These are phyloP conservation scores for Lactifluus rugatus DNA, from an alignment of 768 basidiomycete genomes.

Conservation along the genomic window DNA sequence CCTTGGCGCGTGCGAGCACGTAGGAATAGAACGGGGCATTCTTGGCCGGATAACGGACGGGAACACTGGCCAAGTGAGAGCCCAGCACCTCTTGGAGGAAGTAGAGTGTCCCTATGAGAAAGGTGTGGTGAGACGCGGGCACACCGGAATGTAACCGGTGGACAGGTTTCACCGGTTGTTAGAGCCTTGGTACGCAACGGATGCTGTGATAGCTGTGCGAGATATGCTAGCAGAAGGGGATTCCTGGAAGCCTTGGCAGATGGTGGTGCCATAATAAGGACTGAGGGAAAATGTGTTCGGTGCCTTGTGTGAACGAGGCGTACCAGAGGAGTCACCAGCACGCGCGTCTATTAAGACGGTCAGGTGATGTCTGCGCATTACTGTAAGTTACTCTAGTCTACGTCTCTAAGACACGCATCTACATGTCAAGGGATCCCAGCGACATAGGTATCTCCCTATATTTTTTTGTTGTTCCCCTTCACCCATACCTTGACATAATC, in stretches of 20 bases:
- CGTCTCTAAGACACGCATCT: neutral
- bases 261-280: constrained; percentile 18
- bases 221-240: constrained; percentile 59
- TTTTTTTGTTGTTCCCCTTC: constrained; percentile 26
- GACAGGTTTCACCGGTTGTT: constrained; percentile 47
- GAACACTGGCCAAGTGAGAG: constrained; percentile 56
- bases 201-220: constrained; percentile 52
- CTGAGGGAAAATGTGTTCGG: neutral
- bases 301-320: neutral
- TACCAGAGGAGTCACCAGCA: neutral
- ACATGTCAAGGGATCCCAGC: neutral
- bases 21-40: constrained; percentile 45
- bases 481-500: constrained; percentile 90
- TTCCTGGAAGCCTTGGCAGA: constrained; percentile 22
- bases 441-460: neutral
- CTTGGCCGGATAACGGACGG: constrained; percentile 39
- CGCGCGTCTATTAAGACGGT: neutral
- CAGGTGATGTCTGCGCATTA: neutral
- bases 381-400: constrained; percentile 5
- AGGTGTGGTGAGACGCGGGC: neutral
- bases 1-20: constrained; percentile 44
- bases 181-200: constrained; percentile 75
- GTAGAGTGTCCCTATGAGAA: constrained; percentile 27
- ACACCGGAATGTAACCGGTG: neutral
- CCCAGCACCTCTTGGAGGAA: constrained; percentile 75